Evolutionary conservation across 768 basidiomycete genomes (phyloP), one percentile per base, ranked within the genome.

Genomic region (Leccinellum albellum): DNA sequence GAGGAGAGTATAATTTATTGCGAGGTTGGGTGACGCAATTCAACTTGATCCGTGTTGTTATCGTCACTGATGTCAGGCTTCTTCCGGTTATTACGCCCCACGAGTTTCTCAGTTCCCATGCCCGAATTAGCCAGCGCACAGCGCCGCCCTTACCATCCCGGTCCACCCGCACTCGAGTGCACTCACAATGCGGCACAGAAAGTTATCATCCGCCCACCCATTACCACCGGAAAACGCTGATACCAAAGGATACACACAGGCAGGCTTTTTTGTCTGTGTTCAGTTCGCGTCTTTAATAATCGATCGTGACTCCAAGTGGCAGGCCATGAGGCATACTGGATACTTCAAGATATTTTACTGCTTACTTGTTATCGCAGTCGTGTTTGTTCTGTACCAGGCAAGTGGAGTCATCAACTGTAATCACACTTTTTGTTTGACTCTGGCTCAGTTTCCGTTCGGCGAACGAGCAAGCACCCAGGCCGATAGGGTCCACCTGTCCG

Each of bases 141-240:
- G 17, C 35, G 17, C 3, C 35, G 7, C 35, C 7, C n/a, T 3
- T 40, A 40, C 40, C 40, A 40, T 40, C 37, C 35, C n/a, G 37
- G 9, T 40, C 10, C n/a, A 42, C 40, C 13, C 40, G 10, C 14
- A n/a, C n/a, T n/a, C 15, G 33, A 33, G 40, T 42, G 9, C 12
- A 61, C 47, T 54, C 62, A 47, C 53, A 50, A 15, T 68, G 54
- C 66, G 70, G 37, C 58, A 70, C 8, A 70, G 70, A 31, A 73
- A 61, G 37, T 47, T 54, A 10, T n/a, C 42, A 14, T 20, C 23
- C 17, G 0, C 35, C 21, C 14, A 51, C 33, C 29, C 56, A 21
- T 20, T 9, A 8, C 32, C 31, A 28, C 44, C 8, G 6, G 23
- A 7, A 7, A 12, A 42, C 10, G 20, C 51, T 2, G 28, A 13